Conservation (phyloP, 163 green algal species). For the Prototheca cutis region DNA sequence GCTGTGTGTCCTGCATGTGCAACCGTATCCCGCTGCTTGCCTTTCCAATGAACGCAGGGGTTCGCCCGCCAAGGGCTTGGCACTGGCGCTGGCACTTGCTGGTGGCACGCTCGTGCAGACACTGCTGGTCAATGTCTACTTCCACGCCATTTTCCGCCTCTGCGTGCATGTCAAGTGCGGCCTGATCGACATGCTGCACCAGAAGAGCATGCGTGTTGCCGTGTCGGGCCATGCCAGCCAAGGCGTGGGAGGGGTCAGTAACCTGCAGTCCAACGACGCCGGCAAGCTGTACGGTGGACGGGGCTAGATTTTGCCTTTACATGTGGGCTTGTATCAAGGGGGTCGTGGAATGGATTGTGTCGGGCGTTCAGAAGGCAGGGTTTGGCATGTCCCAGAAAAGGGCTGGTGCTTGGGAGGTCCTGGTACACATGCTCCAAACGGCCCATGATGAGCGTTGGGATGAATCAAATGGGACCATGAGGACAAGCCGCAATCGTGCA, state of each 20-base stretch:
- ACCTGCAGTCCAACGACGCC: constrained; percentile 80
- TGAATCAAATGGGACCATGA: background rate
- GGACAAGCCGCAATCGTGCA: background rate
- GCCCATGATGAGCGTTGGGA: no score
- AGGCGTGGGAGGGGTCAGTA: constrained; percentile 65
- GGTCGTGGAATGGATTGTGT: no score
- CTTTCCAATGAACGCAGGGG: constrained; percentile 4
- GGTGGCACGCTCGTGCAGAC: constrained; percentile 40
- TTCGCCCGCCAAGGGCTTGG: constrained; percentile 31
- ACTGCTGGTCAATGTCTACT: constrained; percentile 72
- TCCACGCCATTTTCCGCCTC: constrained; percentile 66
- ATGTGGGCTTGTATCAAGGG: no score
- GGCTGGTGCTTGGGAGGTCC: no score
- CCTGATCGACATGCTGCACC: constrained; percentile 54
- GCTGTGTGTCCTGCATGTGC: no score
- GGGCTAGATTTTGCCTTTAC: no score
- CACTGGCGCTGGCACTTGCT: constrained; percentile 36
- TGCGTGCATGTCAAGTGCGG: constrained; percentile 39
- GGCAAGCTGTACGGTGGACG: constrained; percentile 58
- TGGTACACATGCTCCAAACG: no score
- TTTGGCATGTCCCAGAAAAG: no score
- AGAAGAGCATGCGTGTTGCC: constrained; percentile 58
- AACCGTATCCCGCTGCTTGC: background rate
- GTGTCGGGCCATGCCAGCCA: constrained; percentile 26
- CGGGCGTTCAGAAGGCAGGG: no score